A percentile compares a stretch with the other conserved stretches of the same genome.
Evolutionary conservation across 768 basidiomycete genomes (phyloP).

Genomic region (Amanita pseudoporphyria): DNA sequence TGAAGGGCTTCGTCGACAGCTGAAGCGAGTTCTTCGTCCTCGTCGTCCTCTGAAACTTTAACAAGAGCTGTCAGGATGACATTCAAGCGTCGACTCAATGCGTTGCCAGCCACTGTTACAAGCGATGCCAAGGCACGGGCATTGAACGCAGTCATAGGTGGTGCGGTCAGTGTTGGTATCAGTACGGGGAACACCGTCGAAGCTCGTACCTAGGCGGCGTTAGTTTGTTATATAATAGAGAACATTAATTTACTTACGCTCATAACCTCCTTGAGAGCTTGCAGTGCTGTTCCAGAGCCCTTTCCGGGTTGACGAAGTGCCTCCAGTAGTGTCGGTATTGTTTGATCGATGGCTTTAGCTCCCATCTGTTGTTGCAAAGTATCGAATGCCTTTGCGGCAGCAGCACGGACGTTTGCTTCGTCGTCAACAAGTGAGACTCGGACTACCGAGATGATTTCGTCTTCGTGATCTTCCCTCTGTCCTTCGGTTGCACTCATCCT

Average conservation of each 20-base stretch:
- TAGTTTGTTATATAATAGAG: neutral
- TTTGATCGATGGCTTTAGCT: conserved; percentile 87
- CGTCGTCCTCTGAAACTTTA: conserved; percentile 60
- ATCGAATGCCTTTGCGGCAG: conserved; percentile 86
- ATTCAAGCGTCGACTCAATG: conserved; percentile 75
- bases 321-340: conserved; percentile 89
- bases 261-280: conserved; percentile 93
- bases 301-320: conserved; percentile 90
- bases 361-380: conserved; percentile 89
- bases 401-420: conserved; percentile 74
- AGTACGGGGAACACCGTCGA: conserved; percentile 95
- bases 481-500: conserved; percentile 79
- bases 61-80: conserved; percentile 74
- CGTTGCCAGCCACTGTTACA: conserved; percentile 88
- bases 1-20: conserved; percentile 71
- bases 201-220: conserved; percentile 64
- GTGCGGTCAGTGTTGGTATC: conserved; percentile 84
- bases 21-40: conserved; percentile 55
- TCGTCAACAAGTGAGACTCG: conserved; percentile 83
- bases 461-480: conserved; percentile 83
- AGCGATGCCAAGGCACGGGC: conserved; percentile 83
- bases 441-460: conserved; percentile 79
- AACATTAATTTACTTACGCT: conserved; percentile 43
- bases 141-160: conserved; percentile 93
- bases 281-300: conserved; percentile 90